Conservation (phyloP, 2,329 filamentous ascomycete genomes). For the Venturia effusa region DNA sequence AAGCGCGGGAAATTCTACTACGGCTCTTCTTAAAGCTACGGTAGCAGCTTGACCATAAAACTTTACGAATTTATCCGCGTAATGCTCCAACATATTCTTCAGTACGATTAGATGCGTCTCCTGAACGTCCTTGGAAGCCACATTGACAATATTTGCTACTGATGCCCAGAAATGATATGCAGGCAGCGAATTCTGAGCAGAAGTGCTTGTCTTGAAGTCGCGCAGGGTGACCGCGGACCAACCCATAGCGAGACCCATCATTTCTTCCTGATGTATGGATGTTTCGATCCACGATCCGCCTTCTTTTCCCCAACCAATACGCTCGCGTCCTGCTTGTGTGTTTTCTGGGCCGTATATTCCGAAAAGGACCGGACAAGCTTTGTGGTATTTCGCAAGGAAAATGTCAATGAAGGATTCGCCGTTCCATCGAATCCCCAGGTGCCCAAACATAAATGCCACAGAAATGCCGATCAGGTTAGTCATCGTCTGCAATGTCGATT, state of each 20-base stretch:
- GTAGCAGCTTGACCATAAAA: constrained; percentile 72
- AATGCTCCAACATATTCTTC: constrained; percentile 46
- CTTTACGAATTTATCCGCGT: constrained; percentile 62
- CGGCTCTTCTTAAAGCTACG: constrained; percentile 57
- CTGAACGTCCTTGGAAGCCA: constrained; percentile 43
- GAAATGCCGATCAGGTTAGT: constrained; percentile 67
- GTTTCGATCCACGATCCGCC: constrained; percentile 35
- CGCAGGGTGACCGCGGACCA: constrained; percentile 75
- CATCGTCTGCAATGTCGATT: constrained; percentile 24
- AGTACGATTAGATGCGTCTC: constrained; percentile 39
- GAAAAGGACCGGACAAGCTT: constrained; percentile 74
- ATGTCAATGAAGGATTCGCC: constrained; percentile 66
- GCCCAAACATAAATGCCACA: constrained; percentile 51
- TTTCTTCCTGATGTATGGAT: constrained; percentile 67
- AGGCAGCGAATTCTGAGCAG: constrained; percentile 58
- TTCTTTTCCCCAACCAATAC: constrained; percentile 56
- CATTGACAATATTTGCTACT: constrained; percentile 66
- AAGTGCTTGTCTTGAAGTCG: constrained; percentile 62
- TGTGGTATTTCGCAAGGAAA: constrained; percentile 74
- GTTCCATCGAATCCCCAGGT: constrained; percentile 39
- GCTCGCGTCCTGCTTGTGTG: constrained; percentile 53
- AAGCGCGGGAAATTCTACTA: constrained; percentile 58
- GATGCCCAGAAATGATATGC: constrained; percentile 74
- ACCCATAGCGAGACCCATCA: constrained; percentile 74
- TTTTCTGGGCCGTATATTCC: constrained; percentile 68